Percentiles rank a stretch among this genome's conserved stretches.
These are phyloP conservation scores for Podaxis sp. DNA, from an alignment of 768 basidiomycete genomes.

Conservation along the genomic window DNA sequence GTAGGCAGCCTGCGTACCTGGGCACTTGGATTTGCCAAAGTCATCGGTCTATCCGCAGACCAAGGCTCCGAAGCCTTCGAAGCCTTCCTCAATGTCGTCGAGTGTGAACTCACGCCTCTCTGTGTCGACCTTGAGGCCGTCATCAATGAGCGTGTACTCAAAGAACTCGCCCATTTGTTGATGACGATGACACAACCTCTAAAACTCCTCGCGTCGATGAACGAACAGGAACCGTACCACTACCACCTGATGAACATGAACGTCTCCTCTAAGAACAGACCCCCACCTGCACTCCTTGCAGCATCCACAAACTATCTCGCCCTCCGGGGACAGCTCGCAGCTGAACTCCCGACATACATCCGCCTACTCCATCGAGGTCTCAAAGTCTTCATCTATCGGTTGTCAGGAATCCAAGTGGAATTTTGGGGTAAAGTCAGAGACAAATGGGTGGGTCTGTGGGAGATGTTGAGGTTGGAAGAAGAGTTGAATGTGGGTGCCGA, in stretches of 20 bases:
- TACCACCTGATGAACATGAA: slow-evolving; percentile 64
- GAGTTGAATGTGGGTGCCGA: slow-evolving; percentile 61
- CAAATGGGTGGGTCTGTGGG: slow-evolving; percentile 81
- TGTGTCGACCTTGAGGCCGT: slow-evolving; percentile 47
- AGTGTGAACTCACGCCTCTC: slow-evolving; percentile 47
- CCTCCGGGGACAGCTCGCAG: slow-evolving; percentile 63
- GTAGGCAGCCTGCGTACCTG: slow-evolving; percentile 52
- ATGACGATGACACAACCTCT: slow-evolving; percentile 57
- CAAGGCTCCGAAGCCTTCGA: slow-evolving; percentile 60
- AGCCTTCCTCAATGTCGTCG: slow-evolving; percentile 61
- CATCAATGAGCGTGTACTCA: slow-evolving; percentile 51
- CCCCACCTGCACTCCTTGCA: slow-evolving; percentile 60
- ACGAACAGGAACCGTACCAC: slow-evolving; percentile 70
- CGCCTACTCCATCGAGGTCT: slow-evolving; percentile 57
- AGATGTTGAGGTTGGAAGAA: slow-evolving; percentile 68
- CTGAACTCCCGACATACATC: slow-evolving; percentile 68
- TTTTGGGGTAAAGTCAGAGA: slow-evolving; percentile 61
- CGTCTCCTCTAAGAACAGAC: slow-evolving; percentile 57
- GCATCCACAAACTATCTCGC: slow-evolving; percentile 78
- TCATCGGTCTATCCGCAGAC: slow-evolving; percentile 54
- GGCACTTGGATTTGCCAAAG: slow-evolving; percentile 62
- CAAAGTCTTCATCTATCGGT: slow-evolving; percentile 40
- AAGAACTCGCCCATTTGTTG: slow-evolving; percentile 53
- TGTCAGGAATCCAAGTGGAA: slow-evolving; percentile 52
- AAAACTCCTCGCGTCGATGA: slow-evolving; percentile 67